Evolutionary conservation across 1,284 basidiomycete genomes (phyloP), one percentile per base, ranked within the genome.

Genomic region (Ceratobasidium sp.): DNA sequence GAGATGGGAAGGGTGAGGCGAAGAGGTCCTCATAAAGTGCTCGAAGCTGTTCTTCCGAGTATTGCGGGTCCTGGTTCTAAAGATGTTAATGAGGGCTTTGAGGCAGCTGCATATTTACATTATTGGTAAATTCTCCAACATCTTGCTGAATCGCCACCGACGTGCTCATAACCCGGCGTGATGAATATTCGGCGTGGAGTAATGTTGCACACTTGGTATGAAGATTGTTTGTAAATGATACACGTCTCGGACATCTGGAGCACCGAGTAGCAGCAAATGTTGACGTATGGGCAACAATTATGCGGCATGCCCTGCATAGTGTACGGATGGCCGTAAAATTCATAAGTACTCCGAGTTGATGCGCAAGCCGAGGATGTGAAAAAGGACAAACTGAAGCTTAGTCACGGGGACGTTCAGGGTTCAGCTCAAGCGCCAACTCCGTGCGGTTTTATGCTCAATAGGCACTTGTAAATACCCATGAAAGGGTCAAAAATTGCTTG

Each of bases 11-110:
- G 22, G 46, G 39, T 34, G 71, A 41, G 16, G 63, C 49, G 46
- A 74, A 74, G 2, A 74, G 49, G 24, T 74, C 72, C 2, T 39
- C 41, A n/a, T 74, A 74, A 19, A 74, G 34, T 14, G 72, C 48
- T 16, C 37, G 43, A 9, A 74, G 61, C 31, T 74, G 72, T 24
- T 64, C 59, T 11, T 74, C 72, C 3, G 72, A 64, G 56, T 74
- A 74, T 37, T 63, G 48, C 8, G 24, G 16, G 27, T n/a, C n/a
- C 63, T 48, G 9, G 13, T 51, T 53, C 46, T 3, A 27, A 39
- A 13, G 29, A 3, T 5, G 41, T 51, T 2, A 65, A 14, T 37
- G n/a, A 64, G 51, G 9, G 34, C 22, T 64, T n/a, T 22, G 22
- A 34, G 31, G n/a, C 19, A 27, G 43, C 14, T 2, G 34, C 22